Evolutionary conservation across 129 eudicot genomes (phyloP), one percentile per base, ranked within the genome.

Genomic region (Artemisia argyi): DNA sequence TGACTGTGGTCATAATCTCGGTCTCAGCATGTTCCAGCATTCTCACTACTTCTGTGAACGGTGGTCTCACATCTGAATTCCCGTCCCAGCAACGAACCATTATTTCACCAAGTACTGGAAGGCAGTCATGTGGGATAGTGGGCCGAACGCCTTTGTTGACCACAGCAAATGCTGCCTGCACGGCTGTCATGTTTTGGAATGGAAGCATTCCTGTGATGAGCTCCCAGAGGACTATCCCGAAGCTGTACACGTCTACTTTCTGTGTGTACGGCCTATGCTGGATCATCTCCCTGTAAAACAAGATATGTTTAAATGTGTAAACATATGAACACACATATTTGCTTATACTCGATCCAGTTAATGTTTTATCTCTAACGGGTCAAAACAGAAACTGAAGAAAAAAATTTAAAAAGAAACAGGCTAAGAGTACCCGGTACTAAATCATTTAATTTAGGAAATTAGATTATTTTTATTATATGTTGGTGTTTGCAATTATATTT

Each of bases 211-310:
- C 98, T 1, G 97, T 94, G 28, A 94, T 86, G 59, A 94, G 89
- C 68, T 94, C 98, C 98, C 98, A 94, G 66, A 94, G 91, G 4
- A 94, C 98, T 39, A 94, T 90, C 54, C 98, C 98, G 61, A 94
- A 94, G 79, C 98, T 94, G 69, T 94, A 94, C 6, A 94, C 97
- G 26, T 94, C 98, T 0, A 94, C 98, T 75, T 94, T 94, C 74
- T 94, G 98, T 12, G 97, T 87, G 80, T 94, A 94, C 14, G 92
- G 98, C 88, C 98, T 90, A 53, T 94, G 98, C 88, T 94, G 98
- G 75, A 94, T 94, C 98, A 94, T 94, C 78, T 94, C 98, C 81
- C 98, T 94, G 87, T 71, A 84, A 65, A 24, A 57, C 10, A 46
- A 52, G 12, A 61, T 2, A 75, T 72, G 71, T 59, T 56, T 28